A percentile compares a stretch with the other conserved stretches of the same genome.
Evolutionary conservation across 345 rosid species (phyloP).

Genomic region (Eucalyptus virginea): DNA sequence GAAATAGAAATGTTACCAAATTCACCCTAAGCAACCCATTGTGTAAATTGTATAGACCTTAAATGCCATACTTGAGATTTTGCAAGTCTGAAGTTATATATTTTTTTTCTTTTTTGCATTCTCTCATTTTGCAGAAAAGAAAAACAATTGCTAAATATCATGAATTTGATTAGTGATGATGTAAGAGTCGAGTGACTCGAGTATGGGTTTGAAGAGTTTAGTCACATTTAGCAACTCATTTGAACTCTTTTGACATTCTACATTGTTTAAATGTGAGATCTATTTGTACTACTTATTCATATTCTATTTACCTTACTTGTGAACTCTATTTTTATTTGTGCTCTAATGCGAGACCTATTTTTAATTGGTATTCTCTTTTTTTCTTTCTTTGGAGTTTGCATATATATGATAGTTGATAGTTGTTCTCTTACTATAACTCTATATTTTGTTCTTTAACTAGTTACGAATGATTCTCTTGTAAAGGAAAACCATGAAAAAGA

Average conservation of each 20-base stretch:
- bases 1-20: too few relatives aligned
- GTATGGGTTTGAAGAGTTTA: neutral
- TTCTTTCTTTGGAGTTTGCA: neutral
- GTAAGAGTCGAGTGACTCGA: neutral
- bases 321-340: neutral
- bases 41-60: neutral
- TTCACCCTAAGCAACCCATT: neutral
- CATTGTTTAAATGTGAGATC: neutral
- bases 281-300: neutral
- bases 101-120: neutral
- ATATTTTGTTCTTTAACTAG: neutral
- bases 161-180: neutral
- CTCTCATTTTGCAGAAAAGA: neutral
- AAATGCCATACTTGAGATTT: neutral
- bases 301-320: neutral
- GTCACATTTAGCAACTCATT: neutral
- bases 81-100: neutral
- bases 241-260: neutral
- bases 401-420: neutral
- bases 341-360: neutral
- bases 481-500: neutral
- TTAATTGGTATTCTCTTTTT: neutral
- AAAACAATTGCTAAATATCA: neutral
- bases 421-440: neutral
- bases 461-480: neutral